Evolutionary conservation across 495 filamentous ascomycete genomes (phyloP).

Genomic region (Aspergillus ostianus): DNA sequence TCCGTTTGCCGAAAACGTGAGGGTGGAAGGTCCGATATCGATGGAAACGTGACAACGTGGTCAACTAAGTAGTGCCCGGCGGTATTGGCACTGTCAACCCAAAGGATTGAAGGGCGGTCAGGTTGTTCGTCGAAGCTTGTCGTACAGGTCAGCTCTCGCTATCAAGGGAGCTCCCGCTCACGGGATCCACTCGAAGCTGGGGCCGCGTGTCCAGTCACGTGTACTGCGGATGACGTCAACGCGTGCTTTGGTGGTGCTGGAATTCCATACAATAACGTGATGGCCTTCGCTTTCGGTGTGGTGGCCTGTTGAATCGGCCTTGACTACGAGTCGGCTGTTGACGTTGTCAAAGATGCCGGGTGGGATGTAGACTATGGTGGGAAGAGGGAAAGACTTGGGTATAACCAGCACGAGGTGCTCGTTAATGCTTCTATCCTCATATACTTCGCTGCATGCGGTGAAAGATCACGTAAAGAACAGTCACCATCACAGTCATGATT

Average conservation of each 20-base stretch:
- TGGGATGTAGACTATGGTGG: background rate
- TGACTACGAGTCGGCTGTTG: no score
- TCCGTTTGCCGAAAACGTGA: background rate
- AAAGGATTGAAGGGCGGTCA: background rate
- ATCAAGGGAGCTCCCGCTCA: conserved; percentile 7
- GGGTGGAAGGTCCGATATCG: background rate
- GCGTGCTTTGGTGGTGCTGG: background rate
- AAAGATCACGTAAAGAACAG: no score
- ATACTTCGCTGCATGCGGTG: no score
- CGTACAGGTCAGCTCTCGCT: conserved; percentile 2
- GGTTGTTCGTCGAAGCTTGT: background rate
- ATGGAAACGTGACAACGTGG: background rate
- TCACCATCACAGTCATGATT: no score
- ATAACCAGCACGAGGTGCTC: background rate
- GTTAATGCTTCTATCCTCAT: no score
- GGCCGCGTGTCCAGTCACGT: conserved; percentile 23
- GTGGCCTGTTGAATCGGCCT: no score
- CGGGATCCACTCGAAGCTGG: conserved; percentile 11
- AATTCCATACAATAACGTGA: background rate
- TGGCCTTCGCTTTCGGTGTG: no score
- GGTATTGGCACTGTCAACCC: background rate
- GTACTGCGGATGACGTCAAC: conserved; percentile 7
- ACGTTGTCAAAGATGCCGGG: background rate
- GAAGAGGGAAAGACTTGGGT: background rate
- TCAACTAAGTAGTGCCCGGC: background rate